These are phyloP conservation scores for Taiozyma onychis DNA, from an alignment of 1,139 yeast genomes.

Conservation along the genomic window DNA sequence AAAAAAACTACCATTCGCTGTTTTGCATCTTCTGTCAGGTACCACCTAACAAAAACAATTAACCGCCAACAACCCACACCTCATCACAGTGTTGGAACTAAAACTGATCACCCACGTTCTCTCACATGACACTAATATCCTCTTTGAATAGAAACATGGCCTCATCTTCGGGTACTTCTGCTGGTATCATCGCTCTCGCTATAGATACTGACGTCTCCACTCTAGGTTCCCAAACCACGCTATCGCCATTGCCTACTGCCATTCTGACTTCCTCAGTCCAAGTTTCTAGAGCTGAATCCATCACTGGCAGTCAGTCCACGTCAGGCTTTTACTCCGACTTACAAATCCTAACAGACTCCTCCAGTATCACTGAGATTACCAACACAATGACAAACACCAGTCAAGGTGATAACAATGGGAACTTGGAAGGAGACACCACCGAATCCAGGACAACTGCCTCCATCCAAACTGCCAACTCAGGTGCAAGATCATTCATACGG, in stretches of 20 bases:
- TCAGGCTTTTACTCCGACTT: slow-evolving; percentile 22
- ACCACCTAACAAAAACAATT: neutral
- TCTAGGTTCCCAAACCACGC: neutral
- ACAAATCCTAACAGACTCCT: slow-evolving; percentile 19
- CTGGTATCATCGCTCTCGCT: slow-evolving; percentile 8
- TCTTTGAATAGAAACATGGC: slow-evolving; percentile 1
- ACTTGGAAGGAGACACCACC: slow-evolving; percentile 3
- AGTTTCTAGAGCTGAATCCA: neutral
- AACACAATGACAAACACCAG: slow-evolving; percentile 9
- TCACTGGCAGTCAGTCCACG: neutral
- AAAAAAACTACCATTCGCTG: neutral
- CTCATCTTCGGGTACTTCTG: slow-evolving; percentile 7
- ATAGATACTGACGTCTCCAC: slow-evolving; percentile 3
- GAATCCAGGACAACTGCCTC: slow-evolving; percentile 1
- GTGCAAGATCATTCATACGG: slow-evolving; percentile 1
- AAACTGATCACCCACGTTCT: neutral
- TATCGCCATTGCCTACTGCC: slow-evolving; percentile 10
- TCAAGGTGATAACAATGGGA: slow-evolving; percentile 3
- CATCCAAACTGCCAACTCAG: slow-evolving; percentile 1
- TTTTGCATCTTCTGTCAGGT: neutral
- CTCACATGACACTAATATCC: neutral
- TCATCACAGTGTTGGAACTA: neutral
- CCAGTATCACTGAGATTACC: slow-evolving; percentile 11
- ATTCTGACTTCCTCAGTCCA: slow-evolving; percentile 6
- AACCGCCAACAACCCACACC: neutral